Percentiles rank a stretch among this genome's conserved stretches.
Evolutionary conservation across 148 eudicot species (phyloP).

Genomic region (Rhododendron molle): DNA sequence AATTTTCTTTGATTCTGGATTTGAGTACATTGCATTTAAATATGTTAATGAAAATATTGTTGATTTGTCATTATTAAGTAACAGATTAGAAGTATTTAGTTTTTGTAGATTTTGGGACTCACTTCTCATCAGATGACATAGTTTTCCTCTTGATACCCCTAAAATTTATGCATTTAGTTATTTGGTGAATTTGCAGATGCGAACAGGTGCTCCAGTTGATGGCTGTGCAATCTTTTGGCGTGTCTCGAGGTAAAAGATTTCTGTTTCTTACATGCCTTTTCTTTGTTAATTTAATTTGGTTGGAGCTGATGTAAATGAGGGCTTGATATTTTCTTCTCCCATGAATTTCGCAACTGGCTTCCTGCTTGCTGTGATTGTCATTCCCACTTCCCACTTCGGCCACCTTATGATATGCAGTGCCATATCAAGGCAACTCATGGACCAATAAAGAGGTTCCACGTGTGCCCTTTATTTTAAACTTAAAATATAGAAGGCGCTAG

Average conservation of each 20-base stretch:
- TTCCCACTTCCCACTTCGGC: neutral
- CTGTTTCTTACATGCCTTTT: neutral
- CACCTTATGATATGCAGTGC: neutral
- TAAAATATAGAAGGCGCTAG: neutral
- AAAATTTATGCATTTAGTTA: neutral
- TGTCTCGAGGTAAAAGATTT: slow-evolving; percentile 49
- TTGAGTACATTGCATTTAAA: neutral
- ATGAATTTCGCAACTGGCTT: neutral
- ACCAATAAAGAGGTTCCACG: neutral
- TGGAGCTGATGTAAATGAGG: neutral
- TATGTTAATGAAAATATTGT: neutral
- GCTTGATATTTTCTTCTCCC: neutral
- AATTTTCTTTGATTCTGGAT: neutral
- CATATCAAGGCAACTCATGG: neutral
- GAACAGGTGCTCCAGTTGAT: slow-evolving; percentile 86
- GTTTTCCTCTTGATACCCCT: neutral
- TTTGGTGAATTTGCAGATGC: slow-evolving; percentile 54
- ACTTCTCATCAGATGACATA: neutral
- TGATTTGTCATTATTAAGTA: neutral
- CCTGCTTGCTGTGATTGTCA: neutral
- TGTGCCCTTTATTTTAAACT: neutral
- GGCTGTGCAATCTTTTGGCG: slow-evolving; percentile 99
- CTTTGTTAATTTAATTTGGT: neutral
- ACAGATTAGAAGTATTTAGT: neutral
- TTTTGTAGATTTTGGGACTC: neutral